phyloP scores from a whole-genome alignment of 2,329 filamentous ascomycete genomes.

The Massarina eburnea region DNA sequence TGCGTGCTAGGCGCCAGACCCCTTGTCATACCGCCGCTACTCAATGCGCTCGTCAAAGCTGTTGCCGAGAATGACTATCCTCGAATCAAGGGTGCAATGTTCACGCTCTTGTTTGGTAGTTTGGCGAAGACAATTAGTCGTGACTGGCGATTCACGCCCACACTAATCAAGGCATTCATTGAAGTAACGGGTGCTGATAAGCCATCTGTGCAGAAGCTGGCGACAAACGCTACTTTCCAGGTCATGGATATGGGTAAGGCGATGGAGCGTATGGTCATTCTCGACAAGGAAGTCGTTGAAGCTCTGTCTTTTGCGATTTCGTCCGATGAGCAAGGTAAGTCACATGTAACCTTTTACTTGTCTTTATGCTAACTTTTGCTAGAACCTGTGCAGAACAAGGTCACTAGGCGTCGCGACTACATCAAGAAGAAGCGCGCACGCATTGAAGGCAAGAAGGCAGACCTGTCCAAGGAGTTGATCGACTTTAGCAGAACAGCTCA shows the following conservation, averaged over 20 bases:
- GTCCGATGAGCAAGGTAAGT: slow-evolving; percentile 29
- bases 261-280: slow-evolving; percentile 80
- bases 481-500: slow-evolving; percentile 77
- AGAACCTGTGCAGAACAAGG: slow-evolving; percentile 61
- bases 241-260: slow-evolving; percentile 91
- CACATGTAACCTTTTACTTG: neutral
- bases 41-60: slow-evolving; percentile 76
- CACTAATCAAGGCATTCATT: slow-evolving; percentile 88
- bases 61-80: slow-evolving; percentile 81
- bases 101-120: slow-evolving; percentile 85
- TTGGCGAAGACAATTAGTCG: slow-evolving; percentile 83
- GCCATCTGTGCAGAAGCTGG: slow-evolving; percentile 88
- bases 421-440: slow-evolving; percentile 73
- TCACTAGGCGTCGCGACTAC: slow-evolving; percentile 69
- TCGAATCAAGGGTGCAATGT: slow-evolving; percentile 92
- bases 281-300: slow-evolving; percentile 71
- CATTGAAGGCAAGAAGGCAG: slow-evolving; percentile 82
- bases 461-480: slow-evolving; percentile 78
- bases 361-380: neutral
- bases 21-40: slow-evolving; percentile 84
- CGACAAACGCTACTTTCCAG: slow-evolving; percentile 76
- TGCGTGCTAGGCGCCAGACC: slow-evolving; percentile 84
- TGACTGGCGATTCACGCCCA: slow-evolving; percentile 93
- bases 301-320: slow-evolving; percentile 55
- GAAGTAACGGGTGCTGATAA: slow-evolving; percentile 89